A percentile compares a stretch with the other conserved stretches of the same genome.
Conservation (phyloP, 768 basidiomycete genomes). For the Rubroboletus pulcherrimus region DNA sequence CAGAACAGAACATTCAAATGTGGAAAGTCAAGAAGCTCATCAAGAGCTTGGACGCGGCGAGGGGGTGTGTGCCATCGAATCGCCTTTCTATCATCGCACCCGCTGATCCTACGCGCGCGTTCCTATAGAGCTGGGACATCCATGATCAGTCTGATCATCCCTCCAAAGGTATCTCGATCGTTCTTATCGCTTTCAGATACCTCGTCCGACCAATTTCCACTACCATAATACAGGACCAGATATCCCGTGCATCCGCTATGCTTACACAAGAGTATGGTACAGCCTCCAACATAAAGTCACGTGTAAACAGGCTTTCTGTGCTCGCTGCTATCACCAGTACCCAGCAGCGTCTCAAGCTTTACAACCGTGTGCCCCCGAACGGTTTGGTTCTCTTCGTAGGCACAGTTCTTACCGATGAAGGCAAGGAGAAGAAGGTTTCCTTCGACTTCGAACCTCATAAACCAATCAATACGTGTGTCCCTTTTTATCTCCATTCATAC, state of each 20-base stretch:
- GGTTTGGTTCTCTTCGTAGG: conserved; percentile 98
- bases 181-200: conserved; percentile 3
- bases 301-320: conserved; percentile 96
- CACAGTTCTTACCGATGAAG: conserved; percentile 96
- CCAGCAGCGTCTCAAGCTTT: conserved; percentile 95
- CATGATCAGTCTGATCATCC: conserved; percentile 98
- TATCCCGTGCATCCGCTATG: conserved; percentile 92
- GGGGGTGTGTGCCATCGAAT: conserved; percentile 26
- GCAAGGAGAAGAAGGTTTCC: conserved; percentile 98
- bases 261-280: conserved; percentile 98
- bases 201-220: not conserved
- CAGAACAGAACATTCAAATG: conserved; percentile 96
- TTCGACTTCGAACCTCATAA: conserved; percentile 99
- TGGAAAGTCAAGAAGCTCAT: conserved; percentile 99
- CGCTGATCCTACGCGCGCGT: conserved; percentile 22
- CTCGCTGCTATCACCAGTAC: conserved; percentile 98
- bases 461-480: conserved; percentile 91
- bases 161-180: conserved; percentile 67
- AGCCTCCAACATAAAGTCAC: conserved; percentile 99
- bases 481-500: not conserved
- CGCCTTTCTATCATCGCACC: not conserved
- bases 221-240: conserved; percentile 68
- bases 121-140: conserved; percentile 82
- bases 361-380: conserved; percentile 94
- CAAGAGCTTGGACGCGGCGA: conserved; percentile 92